Evolutionary conservation across 1,139 yeast genomes (phyloP).

Genomic region (Candida sojae): DNA sequence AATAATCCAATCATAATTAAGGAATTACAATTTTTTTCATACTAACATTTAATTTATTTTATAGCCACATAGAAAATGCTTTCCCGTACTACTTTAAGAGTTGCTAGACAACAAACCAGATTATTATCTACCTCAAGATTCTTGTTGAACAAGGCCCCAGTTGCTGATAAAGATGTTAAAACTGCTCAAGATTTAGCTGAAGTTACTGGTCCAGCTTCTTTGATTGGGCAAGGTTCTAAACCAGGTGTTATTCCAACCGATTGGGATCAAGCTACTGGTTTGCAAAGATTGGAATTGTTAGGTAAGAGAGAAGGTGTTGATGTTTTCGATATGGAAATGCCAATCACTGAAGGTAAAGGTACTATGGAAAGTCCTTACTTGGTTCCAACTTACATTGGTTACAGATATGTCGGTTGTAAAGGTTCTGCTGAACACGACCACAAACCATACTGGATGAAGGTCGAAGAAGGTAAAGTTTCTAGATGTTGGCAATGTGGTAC

Average conservation of each 20-base stretch:
- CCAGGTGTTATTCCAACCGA: slow-evolving; percentile 87
- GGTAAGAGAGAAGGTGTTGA: slow-evolving; percentile 97
- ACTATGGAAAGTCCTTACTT: slow-evolving; percentile 84
- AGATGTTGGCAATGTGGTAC: slow-evolving; percentile 99
- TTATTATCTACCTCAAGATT: slow-evolving; percentile 41
- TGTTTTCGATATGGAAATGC: slow-evolving; percentile 87
- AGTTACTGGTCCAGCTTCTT: slow-evolving; percentile 76
- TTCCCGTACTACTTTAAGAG: slow-evolving; percentile 40
- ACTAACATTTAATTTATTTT: slow-evolving; percentile 23
- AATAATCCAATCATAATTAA: not conserved
- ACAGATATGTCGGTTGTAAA: slow-evolving; percentile 96
- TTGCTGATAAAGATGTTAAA: slow-evolving; percentile 41
- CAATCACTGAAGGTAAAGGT: slow-evolving; percentile 86
- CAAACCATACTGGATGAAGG: slow-evolving; percentile 91
- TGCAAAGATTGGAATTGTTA: slow-evolving; percentile 92
- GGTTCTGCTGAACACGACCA: slow-evolving; percentile 89
- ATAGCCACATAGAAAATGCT: slow-evolving; percentile 24
- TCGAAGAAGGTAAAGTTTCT: slow-evolving; percentile 77
- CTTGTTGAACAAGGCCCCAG: slow-evolving; percentile 19
- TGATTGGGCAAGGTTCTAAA: slow-evolving; percentile 89
- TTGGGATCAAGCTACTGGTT: slow-evolving; percentile 96
- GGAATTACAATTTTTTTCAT: slow-evolving; percentile 6
- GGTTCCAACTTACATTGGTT: slow-evolving; percentile 88
- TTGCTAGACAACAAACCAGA: slow-evolving; percentile 41
- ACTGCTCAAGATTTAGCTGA: slow-evolving; percentile 73